Evolutionary conservation across 1,139 yeast genomes (phyloP), one percentile per base, ranked within the genome.

Genomic region (Geotrichum aggregatum): DNA sequence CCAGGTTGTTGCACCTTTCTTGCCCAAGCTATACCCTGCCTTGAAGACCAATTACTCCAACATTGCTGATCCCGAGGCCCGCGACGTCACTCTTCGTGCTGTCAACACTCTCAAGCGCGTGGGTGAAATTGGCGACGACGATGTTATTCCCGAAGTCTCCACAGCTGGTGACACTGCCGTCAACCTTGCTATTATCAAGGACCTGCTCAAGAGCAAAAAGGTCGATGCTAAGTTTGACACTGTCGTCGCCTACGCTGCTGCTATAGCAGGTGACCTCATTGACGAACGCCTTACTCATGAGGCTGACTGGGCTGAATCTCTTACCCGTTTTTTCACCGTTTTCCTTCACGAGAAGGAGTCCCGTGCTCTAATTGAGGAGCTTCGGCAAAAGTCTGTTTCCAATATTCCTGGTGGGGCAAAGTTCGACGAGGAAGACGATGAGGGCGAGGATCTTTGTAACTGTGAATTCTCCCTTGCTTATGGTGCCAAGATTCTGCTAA

Each of bases 51-150:
- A 92, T 87, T 83, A 84, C 78, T 76, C 87, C 71, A 88, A 87
- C 79, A 88, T 92, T 78, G 98, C 98, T 73, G 98, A 92, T 77
- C 98, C 98, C 71, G 98, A 92, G 80, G 98, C 98, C 66, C 94
- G 98, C 82, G 94, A 87, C 62, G 98, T 92, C 71, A 92, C 98
- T 68, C 79, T 81, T 71, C 91, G 98, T 80, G 98, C 96, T 70
- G 82, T 92, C 76, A 84, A 78, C 84, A 92, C 98, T 67, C 85
- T 92, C 74, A 88, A 87, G 83, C 89, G 98, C 82, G 98, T 92
- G 69, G 98, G 98, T 86, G 91, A 85, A 75, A 88, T 92, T 69
- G 87, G 87, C 74, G 91, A 77, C 58, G 85, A 84, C 68, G 98
- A 89, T 71, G 76, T 74, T 64, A 84, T 91, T 70, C 98, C 98